These are phyloP conservation scores for Poterioochromonas sp. DNA, from an alignment of 352 stramenopile genomes.

Conservation along the genomic window DNA sequence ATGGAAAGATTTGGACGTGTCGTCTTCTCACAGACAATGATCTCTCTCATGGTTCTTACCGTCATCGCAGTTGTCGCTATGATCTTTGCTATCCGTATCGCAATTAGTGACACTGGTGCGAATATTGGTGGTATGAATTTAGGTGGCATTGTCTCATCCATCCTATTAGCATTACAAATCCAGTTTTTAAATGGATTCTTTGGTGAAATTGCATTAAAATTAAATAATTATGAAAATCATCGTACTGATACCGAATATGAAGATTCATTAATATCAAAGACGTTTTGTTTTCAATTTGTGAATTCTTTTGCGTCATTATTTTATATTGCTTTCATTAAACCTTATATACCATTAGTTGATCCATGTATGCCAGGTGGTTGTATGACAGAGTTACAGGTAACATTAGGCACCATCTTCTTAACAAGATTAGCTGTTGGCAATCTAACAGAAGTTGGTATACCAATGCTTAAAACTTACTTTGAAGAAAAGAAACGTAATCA, in stretches of 20 bases:
- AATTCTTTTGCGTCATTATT: constrained; percentile 83
- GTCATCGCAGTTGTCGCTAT: constrained; percentile 45
- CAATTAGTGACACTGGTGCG: constrained; percentile 32
- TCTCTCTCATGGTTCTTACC: constrained; percentile 39
- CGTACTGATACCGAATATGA: constrained; percentile 48
- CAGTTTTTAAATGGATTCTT: constrained; percentile 43
- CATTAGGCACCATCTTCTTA: constrained; percentile 40
- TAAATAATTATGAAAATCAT: constrained; percentile 39
- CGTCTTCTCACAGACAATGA: constrained; percentile 40
- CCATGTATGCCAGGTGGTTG: constrained; percentile 2
- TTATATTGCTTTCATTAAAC: constrained; percentile 66
- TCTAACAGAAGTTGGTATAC: constrained; percentile 38
- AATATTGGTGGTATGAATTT: constrained; percentile 19
- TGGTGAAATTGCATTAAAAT: constrained; percentile 36
- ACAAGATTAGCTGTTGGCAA: constrained; percentile 40
- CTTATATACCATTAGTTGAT: constrained; percentile 14
- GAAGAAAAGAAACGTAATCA: neutral
- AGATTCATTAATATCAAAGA: constrained; percentile 47
- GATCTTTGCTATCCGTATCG: constrained; percentile 48
- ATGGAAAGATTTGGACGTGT: constrained; percentile 19
- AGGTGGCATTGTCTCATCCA: constrained; percentile 35
- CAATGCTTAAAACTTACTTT: constrained; percentile 23
- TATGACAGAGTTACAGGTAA: constrained; percentile 42
- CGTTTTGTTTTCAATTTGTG: constrained; percentile 83
- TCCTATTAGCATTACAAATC: constrained; percentile 42